These are phyloP conservation scores for Ascobolus immersus DNA, from an alignment of 495 filamentous ascomycete species.

Conservation along the genomic window DNA sequence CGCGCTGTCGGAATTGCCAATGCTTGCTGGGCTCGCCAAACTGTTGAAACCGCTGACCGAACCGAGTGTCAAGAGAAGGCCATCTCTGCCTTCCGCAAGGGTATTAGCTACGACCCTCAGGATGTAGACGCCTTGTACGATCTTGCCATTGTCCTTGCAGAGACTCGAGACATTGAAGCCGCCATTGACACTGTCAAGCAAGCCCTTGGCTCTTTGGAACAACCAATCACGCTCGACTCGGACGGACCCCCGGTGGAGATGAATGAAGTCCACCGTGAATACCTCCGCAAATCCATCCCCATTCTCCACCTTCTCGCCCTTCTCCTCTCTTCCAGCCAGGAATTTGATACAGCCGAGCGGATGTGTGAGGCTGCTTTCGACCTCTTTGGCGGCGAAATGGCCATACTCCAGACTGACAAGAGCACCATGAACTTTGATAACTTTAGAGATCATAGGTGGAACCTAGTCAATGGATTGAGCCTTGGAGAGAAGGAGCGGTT, in stretches of 20 bases:
- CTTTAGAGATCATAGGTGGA: slow-evolving; percentile 26
- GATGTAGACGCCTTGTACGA: slow-evolving; percentile 53
- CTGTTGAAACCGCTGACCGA: slow-evolving; percentile 41
- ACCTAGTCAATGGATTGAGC: slow-evolving; percentile 4
- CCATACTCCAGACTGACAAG: slow-evolving; percentile 1
- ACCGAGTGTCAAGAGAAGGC: slow-evolving; percentile 46
- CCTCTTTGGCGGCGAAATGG: slow-evolving; percentile 33
- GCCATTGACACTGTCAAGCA: slow-evolving; percentile 56
- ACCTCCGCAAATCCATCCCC: slow-evolving; percentile 30
- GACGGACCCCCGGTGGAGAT: slow-evolving; percentile 15
- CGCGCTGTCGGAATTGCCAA: slow-evolving; percentile 58
- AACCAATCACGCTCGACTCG: slow-evolving; percentile 15
- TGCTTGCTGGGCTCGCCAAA: slow-evolving; percentile 63
- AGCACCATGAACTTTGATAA: too few relatives aligned
- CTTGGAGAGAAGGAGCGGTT: slow-evolving; percentile 46
- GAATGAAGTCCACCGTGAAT: slow-evolving; percentile 19
- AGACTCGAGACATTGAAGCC: slow-evolving; percentile 46
- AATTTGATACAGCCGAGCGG: slow-evolving; percentile 51
- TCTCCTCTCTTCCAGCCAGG: slow-evolving; percentile 60
- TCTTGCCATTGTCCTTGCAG: slow-evolving; percentile 52
- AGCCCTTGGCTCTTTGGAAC: slow-evolving; percentile 19
- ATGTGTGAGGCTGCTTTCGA: slow-evolving; percentile 79
- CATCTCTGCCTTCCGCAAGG: slow-evolving; percentile 42
- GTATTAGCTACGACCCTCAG: slow-evolving; percentile 36
- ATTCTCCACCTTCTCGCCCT: slow-evolving; percentile 73